Percentiles rank a stretch among this genome's conserved stretches.
Conservation (phyloP, 202 grass and related monocot genomes). For the Eragrostis tef region DNA sequence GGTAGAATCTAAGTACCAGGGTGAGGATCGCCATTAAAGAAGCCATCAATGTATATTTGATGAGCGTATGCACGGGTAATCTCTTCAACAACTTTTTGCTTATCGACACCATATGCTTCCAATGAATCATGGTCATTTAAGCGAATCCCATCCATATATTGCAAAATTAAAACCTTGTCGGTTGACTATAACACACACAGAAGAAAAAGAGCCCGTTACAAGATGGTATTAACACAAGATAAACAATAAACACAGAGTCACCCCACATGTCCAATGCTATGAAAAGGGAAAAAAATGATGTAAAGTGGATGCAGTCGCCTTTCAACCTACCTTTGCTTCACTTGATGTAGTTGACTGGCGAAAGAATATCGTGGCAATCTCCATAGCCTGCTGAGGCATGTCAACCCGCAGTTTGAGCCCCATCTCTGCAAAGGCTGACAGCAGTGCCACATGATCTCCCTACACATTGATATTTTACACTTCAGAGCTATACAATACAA, state of each 20-base stretch:
- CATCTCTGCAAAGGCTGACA: slow-evolving; percentile 93
- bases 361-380: slow-evolving; percentile 87
- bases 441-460: slow-evolving; percentile 91
- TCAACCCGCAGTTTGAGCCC: slow-evolving; percentile 96
- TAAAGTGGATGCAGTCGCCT: slow-evolving; percentile 26
- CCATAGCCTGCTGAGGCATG: slow-evolving; percentile 95
- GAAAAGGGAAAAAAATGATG: neutral
- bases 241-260: slow-evolving; percentile 46
- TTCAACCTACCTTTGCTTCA: slow-evolving; percentile 77
- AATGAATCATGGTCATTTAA: slow-evolving; percentile 83
- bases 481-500: slow-evolving; percentile 30
- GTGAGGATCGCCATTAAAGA: slow-evolving; percentile 98
- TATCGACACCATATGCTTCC: slow-evolving; percentile 82
- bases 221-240: slow-evolving; percentile 29
- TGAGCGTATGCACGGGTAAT: slow-evolving; percentile 97
- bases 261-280: slow-evolving; percentile 15
- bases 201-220: slow-evolving; percentile 38
- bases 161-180: slow-evolving; percentile 79
- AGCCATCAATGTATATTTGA: slow-evolving; percentile 97
- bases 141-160: slow-evolving; percentile 98
- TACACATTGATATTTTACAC: slow-evolving; percentile 47
- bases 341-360: slow-evolving; percentile 79
- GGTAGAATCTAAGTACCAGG: slow-evolving; percentile 65
- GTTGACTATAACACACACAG: slow-evolving; percentile 69
- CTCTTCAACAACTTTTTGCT: slow-evolving; percentile 92